Evolutionary conservation across 2,329 filamentous ascomycete genomes (phyloP).

Genomic region (Paraphoma sp.): DNA sequence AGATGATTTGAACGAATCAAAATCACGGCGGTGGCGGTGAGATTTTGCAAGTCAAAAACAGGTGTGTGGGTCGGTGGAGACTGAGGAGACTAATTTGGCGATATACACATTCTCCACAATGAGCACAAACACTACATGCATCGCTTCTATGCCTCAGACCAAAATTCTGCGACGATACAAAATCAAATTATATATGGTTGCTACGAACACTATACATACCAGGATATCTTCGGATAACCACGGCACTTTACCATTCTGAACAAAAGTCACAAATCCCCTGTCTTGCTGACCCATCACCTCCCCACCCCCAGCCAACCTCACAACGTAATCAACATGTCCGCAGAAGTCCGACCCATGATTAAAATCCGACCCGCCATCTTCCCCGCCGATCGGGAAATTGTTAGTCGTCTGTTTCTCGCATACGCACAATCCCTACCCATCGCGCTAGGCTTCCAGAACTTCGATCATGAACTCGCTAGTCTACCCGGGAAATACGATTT

Average conservation of each 20-base stretch:
- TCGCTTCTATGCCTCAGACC: no score
- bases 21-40: no score
- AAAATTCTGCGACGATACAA: no score
- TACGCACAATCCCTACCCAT: slow-evolving; percentile 56
- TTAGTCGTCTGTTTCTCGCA: slow-evolving; percentile 45
- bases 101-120: not conserved
- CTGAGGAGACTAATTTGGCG: no score
- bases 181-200: no score
- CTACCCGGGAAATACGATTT: slow-evolving; percentile 63
- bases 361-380: slow-evolving; percentile 43
- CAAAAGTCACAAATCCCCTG: not conserved
- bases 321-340: not conserved
- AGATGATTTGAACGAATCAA: no score
- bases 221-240: not conserved
- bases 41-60: no score
- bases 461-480: slow-evolving; percentile 58
- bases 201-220: not conserved
- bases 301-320: not conserved
- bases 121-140: no score
- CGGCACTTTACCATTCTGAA: not conserved
- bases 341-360: not conserved
- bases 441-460: slow-evolving; percentile 65
- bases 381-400: slow-evolving; percentile 50
- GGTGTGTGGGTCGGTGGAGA: no score
- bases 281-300: not conserved